A percentile compares a stretch with the other conserved stretches of the same genome.
phyloP scores from a whole-genome alignment of 2,329 filamentous ascomycete genomes.

The Stromatinia cepivora region DNA sequence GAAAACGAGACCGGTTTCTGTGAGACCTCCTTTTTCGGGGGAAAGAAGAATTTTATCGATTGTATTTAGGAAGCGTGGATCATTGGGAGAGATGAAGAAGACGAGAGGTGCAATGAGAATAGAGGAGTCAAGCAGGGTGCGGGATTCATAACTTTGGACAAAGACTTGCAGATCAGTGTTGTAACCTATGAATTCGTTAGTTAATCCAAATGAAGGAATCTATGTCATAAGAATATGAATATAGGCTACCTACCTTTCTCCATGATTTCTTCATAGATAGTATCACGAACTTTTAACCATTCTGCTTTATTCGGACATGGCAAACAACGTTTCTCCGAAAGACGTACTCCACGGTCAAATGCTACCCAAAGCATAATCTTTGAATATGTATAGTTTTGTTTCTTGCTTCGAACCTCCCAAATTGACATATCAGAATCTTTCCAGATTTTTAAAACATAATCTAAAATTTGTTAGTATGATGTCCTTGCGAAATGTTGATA shows the following conservation, averaged over 20 bases:
- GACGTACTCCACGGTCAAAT: slow-evolving; percentile 71
- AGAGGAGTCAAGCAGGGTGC: slow-evolving; percentile 69
- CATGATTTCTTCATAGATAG: slow-evolving; percentile 75
- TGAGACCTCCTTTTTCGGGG: slow-evolving; percentile 73
- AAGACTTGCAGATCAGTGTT: slow-evolving; percentile 69
- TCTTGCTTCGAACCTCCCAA: slow-evolving; percentile 75
- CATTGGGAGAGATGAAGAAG: slow-evolving; percentile 77
- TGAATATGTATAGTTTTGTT: slow-evolving; percentile 78
- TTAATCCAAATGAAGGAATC: neutral
- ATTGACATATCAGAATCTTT: slow-evolving; percentile 76
- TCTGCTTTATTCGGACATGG: slow-evolving; percentile 68
- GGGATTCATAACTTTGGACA: slow-evolving; percentile 73
- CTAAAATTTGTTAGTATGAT: slow-evolving; percentile 42
- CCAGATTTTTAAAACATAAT: slow-evolving; percentile 69
- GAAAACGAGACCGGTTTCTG: slow-evolving; percentile 73
- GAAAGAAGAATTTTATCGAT: slow-evolving; percentile 70
- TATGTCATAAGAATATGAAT: neutral
- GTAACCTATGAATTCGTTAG: slow-evolving; percentile 53
- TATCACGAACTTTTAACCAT: slow-evolving; percentile 67
- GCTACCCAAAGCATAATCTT: slow-evolving; percentile 84
- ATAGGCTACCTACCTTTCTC: slow-evolving; percentile 52
- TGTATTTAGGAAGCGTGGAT: slow-evolving; percentile 72
- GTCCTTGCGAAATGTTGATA: neutral
- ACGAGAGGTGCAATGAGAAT: slow-evolving; percentile 76
- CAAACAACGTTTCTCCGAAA: slow-evolving; percentile 73